These are phyloP conservation scores for Lippia alba DNA, from an alignment of 305 asterid species.

Conservation along the genomic window DNA sequence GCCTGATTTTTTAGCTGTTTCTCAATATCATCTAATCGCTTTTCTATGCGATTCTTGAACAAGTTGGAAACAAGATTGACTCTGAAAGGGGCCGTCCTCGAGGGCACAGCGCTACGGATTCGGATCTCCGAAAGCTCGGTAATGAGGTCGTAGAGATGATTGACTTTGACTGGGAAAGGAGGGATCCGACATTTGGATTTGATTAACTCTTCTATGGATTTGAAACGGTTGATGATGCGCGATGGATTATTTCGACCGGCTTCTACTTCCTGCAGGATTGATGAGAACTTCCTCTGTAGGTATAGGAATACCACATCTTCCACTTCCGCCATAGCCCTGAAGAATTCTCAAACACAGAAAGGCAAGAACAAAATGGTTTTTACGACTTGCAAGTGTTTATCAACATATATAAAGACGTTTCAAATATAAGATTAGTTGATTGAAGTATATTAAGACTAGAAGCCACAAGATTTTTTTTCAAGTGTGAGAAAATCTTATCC, in stretches of 20 bases:
- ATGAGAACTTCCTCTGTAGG: neutral
- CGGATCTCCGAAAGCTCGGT: slow-evolving; percentile 5
- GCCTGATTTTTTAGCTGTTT: neutral
- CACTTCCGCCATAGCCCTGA: too few relatives aligned
- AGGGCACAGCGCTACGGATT: neutral
- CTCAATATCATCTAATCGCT: neutral
- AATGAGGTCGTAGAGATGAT: slow-evolving; percentile 5
- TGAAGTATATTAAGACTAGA: too few relatives aligned
- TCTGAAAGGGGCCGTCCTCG: neutral
- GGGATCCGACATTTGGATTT: neutral
- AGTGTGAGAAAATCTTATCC: too few relatives aligned
- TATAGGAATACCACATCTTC: neutral
- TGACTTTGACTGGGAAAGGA: neutral
- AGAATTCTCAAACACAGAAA: too few relatives aligned
- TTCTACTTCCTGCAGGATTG: slow-evolving; percentile 16
- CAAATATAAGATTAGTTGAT: too few relatives aligned
- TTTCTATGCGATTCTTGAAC: neutral
- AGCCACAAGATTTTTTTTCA: too few relatives aligned
- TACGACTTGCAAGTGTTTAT: too few relatives aligned
- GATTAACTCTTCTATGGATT: neutral
- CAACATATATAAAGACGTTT: too few relatives aligned
- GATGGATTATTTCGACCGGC: neutral
- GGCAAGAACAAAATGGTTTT: too few relatives aligned
- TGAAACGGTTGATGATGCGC: slow-evolving; percentile 19
- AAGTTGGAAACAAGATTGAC: neutral